Conservation (phyloP, 169 alveolate genomes). For the Miamiensis avidus region DNA sequence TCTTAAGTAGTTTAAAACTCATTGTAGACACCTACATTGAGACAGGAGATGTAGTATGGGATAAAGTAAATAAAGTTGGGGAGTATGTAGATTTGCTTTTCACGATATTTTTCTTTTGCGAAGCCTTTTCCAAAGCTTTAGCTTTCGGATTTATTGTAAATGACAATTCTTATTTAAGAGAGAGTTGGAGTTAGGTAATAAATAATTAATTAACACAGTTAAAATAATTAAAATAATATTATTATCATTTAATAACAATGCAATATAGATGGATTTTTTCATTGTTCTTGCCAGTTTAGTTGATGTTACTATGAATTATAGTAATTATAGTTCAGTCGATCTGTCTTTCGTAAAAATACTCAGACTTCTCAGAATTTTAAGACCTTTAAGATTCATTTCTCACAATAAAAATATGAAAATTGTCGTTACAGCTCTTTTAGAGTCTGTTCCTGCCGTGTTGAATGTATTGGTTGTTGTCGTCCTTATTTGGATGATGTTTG, state of each 20-base stretch:
- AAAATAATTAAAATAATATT: no score
- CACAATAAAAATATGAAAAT: constrained; percentile 74
- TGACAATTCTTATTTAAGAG: constrained; percentile 72
- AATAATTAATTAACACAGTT: no score
- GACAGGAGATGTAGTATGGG: constrained; percentile 4
- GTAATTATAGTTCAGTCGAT: constrained; percentile 32
- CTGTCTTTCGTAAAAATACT: constrained; percentile 57
- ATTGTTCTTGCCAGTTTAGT: constrained; percentile 72
- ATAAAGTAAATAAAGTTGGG: constrained; percentile 26
- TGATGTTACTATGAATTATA: constrained; percentile 47
- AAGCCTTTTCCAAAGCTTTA: constrained; percentile 60
- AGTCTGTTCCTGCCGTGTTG: constrained; percentile 69
- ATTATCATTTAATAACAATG: no score
- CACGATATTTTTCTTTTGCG: constrained; percentile 61
- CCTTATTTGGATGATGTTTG: constrained; percentile 72
- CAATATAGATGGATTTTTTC: constrained; percentile 80
- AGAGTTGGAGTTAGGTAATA: constrained; percentile 66
- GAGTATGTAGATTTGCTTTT: constrained; percentile 55
- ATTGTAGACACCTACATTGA: constrained; percentile 56
- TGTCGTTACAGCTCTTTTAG: constrained; percentile 70
- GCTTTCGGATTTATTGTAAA: constrained; percentile 70
- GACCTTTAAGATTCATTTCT: constrained; percentile 81
- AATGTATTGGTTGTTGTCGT: constrained; percentile 75
- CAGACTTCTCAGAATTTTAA: constrained; percentile 70
- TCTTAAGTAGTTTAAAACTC: constrained; percentile 57